Percentiles rank a stretch among this genome's conserved stretches.
Conservation (phyloP, 331 rosid species). For the Acacia pycnantha region DNA sequence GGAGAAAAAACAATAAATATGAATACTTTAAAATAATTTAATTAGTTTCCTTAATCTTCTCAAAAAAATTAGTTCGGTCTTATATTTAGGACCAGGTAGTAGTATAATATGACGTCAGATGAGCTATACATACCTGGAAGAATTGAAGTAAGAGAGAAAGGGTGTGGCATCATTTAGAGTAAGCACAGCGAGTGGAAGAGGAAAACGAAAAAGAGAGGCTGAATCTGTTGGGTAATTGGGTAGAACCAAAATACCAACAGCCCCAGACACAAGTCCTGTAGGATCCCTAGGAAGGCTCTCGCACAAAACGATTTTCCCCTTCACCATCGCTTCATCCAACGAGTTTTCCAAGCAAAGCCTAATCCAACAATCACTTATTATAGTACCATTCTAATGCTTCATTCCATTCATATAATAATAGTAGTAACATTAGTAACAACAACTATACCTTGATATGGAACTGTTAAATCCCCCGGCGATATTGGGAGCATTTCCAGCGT, state of each 20-base stretch:
- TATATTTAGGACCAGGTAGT: no score
- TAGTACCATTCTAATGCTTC: neutral
- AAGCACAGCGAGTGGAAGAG: slow-evolving; percentile 33
- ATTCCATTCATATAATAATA: no score
- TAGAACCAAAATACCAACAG: slow-evolving; percentile 28
- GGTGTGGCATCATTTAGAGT: neutral
- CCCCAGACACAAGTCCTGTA: slow-evolving; percentile 13
- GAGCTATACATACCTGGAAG: slow-evolving; percentile 10
- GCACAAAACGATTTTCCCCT: slow-evolving; percentile 49
- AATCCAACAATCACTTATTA: neutral
- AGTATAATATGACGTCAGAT: neutral
- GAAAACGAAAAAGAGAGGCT: neutral
- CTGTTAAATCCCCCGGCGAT: neutral
- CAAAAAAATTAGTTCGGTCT: no score
- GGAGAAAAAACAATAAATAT: no score
- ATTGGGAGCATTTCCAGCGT: slow-evolving; percentile 47
- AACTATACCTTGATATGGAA: slow-evolving; percentile 29
- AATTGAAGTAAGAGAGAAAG: slow-evolving; percentile 5
- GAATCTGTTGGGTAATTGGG: neutral
- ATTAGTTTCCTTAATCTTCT: no score
- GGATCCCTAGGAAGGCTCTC: neutral
- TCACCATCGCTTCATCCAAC: slow-evolving; percentile 26
- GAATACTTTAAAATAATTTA: no score
- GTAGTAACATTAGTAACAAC: neutral
- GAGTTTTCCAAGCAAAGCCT: slow-evolving; percentile 13